These are phyloP conservation scores for Chrysanthemum makinoi DNA, from an alignment of 129 eudicot species.

Conservation along the genomic window DNA sequence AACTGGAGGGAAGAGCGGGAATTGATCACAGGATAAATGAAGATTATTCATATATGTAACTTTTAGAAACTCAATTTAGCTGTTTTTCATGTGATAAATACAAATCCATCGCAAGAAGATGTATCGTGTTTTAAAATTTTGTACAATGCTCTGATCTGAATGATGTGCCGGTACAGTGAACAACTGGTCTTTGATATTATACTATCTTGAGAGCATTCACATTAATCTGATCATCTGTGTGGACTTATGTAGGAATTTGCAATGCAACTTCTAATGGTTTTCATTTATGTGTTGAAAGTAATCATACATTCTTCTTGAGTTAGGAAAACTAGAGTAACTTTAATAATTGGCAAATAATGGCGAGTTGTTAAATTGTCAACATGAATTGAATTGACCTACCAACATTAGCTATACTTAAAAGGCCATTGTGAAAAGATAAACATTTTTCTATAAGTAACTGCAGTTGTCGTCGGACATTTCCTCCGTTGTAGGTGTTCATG, in stretches of 20 bases:
- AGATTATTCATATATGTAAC: neutral
- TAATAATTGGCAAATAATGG: too few species aligned
- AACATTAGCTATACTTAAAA: too few species aligned
- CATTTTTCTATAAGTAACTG: too few species aligned
- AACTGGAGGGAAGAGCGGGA: slow-evolving; percentile 87
- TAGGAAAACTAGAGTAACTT: too few species aligned
- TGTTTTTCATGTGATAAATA: neutral
- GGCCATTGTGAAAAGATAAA: too few species aligned
- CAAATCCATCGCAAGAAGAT: slow-evolving; percentile 1
- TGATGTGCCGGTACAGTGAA: slow-evolving; percentile 10
- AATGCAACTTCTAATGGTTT: neutral
- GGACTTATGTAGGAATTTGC: slow-evolving; percentile 1
- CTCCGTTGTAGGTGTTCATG: too few species aligned
- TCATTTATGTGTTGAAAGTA: too few species aligned
- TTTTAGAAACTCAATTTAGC: neutral
- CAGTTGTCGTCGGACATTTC: too few species aligned
- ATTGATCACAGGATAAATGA: slow-evolving; percentile 70
- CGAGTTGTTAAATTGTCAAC: too few species aligned
- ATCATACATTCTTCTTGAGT: too few species aligned
- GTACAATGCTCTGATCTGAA: slow-evolving; percentile 13
- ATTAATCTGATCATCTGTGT: neutral
- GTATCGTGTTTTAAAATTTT: neutral
- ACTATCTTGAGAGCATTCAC: slow-evolving; percentile 6
- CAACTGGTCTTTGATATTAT: neutral
- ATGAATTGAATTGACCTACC: too few species aligned